Conservation (phyloP, 2,329 filamentous ascomycete genomes). For the Ophiostoma tasmaniense region DNA sequence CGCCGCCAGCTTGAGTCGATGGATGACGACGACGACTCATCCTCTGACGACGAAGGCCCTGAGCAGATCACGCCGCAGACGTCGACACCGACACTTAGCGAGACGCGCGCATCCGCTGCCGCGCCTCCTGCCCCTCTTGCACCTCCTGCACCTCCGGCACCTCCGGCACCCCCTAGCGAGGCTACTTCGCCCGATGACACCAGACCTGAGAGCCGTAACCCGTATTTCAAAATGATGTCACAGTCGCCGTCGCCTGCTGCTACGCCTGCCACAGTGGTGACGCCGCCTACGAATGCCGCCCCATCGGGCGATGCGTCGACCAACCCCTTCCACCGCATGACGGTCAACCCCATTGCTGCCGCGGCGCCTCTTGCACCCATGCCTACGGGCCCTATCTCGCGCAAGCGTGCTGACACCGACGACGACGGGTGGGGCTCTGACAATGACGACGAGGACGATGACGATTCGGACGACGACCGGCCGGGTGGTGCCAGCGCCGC, state of each 20-base stretch:
- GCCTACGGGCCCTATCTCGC: constrained; percentile 40
- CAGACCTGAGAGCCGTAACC: constrained; percentile 80
- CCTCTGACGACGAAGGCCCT: constrained; percentile 72
- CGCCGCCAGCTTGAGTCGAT: constrained; percentile 74
- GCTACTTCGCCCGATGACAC: constrained; percentile 41
- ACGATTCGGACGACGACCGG: constrained; percentile 69
- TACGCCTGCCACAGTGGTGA: neutral
- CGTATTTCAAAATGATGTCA: constrained; percentile 84
- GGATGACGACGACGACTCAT: constrained; percentile 54
- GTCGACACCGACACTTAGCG: constrained; percentile 34
- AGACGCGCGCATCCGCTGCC: constrained; percentile 41
- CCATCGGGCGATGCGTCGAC: constrained; percentile 51
- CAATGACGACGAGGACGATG: constrained; percentile 47
- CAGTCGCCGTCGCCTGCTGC: constrained; percentile 44
- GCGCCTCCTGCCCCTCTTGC: constrained; percentile 3
- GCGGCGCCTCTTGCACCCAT: constrained; percentile 40
- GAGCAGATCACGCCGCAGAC: constrained; percentile 55
- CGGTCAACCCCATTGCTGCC: constrained; percentile 48
- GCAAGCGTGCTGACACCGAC: constrained; percentile 45
- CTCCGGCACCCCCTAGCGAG: constrained; percentile 31
- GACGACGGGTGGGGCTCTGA: constrained; percentile 78
- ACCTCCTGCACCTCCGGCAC: constrained; percentile 23
- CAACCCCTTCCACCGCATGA: constrained; percentile 89
- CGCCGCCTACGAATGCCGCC: constrained; percentile 31
- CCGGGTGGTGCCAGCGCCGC: constrained; percentile 76